Percentiles rank a stretch among this genome's conserved stretches.
phyloP scores from a whole-genome alignment of 1,139 yeast species.

The Taiozyma sp. region DNA sequence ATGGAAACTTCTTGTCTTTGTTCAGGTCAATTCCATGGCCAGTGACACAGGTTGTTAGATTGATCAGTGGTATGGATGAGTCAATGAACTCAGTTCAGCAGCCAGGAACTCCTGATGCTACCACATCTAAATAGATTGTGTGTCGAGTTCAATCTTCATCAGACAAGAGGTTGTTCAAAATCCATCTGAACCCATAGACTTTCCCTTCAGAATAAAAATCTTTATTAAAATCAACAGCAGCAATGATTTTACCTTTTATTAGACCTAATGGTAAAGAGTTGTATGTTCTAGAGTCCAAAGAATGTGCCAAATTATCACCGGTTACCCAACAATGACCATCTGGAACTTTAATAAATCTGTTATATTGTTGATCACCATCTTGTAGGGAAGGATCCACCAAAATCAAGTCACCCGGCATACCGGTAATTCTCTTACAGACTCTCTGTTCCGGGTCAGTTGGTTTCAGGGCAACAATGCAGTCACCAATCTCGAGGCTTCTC shows the following conservation, averaged over 20 bases:
- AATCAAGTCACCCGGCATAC: slow-evolving; percentile 91
- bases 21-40: slow-evolving; percentile 76
- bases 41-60: slow-evolving; percentile 48
- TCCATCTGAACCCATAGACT: slow-evolving; percentile 50
- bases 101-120: not conserved
- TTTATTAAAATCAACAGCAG: slow-evolving; percentile 41
- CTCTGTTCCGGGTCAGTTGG: slow-evolving; percentile 86
- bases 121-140: not conserved
- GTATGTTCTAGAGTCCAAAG: slow-evolving; percentile 88
- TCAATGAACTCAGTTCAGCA: slow-evolving; percentile 33
- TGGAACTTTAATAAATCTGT: slow-evolving; percentile 65
- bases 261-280: slow-evolving; percentile 86
- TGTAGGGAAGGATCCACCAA: slow-evolving; percentile 72
- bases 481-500: slow-evolving; percentile 67
- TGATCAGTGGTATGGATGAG: slow-evolving; percentile 58
- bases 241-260: slow-evolving; percentile 84
- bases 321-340: slow-evolving; percentile 97
- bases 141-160: slow-evolving; percentile 16
- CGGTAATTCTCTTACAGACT: slow-evolving; percentile 89
- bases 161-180: slow-evolving; percentile 37
- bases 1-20: slow-evolving; percentile 68
- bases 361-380: slow-evolving; percentile 26
- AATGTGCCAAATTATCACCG: slow-evolving; percentile 86
- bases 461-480: slow-evolving; percentile 80
- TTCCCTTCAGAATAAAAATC: slow-evolving; percentile 32